Conservation (phyloP, 139 green algal genomes). For the Monoraphidium neglectum region DNA sequence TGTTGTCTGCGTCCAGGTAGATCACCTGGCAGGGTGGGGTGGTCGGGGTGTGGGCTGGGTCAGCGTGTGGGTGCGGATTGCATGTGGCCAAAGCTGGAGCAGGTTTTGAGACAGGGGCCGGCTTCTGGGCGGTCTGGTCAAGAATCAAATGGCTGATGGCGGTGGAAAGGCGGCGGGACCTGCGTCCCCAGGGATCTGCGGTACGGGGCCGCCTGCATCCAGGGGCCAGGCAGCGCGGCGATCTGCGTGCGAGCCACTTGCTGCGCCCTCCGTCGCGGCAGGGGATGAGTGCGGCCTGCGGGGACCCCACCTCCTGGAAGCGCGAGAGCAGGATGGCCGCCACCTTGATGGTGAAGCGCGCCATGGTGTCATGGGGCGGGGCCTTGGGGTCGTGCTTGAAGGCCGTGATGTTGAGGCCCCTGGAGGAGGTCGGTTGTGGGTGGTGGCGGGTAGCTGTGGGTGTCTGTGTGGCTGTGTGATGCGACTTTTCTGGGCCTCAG, state of each 20-base stretch:
- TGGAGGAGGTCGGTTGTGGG: neutral
- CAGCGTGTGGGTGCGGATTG: too few species aligned
- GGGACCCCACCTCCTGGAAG: conserved; percentile 40
- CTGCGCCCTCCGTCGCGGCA: too few species aligned
- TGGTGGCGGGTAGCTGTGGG: neutral
- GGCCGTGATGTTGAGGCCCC: conserved; percentile 16
- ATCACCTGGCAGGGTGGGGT: conserved; percentile 43
- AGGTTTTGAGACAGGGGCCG: too few species aligned
- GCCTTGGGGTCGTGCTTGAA: neutral
- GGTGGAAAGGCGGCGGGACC: too few species aligned
- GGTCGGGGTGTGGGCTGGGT: too few species aligned
- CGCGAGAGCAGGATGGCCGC: conserved; percentile 44
- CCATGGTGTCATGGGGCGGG: conserved; percentile 7
- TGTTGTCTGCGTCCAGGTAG: conserved; percentile 70
- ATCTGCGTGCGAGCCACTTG: too few species aligned
- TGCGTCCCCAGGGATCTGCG: neutral
- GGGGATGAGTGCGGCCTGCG: too few species aligned
- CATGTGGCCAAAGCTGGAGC: too few species aligned
- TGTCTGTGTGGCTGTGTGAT: neutral
- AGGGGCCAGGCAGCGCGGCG: too few species aligned
- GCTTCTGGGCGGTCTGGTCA: too few species aligned
- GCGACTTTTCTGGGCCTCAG: neutral
- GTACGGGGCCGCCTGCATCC: neutral
- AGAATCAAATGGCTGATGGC: too few species aligned
- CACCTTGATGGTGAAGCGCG: conserved; percentile 52